Evolutionary conservation across 768 basidiomycete species (phyloP).

Genomic region (Suillus ampliporus): DNA sequence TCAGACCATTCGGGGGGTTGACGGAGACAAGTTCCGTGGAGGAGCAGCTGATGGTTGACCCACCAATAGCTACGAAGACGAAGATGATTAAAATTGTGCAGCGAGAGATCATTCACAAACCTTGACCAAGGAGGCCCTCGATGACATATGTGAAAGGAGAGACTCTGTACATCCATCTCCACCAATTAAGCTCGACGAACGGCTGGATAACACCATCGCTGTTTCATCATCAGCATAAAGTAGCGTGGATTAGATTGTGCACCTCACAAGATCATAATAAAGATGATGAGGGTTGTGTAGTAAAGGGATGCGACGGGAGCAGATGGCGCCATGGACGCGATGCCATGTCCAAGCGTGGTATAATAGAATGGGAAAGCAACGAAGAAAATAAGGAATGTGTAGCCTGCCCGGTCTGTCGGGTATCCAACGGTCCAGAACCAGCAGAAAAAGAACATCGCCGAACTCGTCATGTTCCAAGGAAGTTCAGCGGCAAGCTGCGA

Average conservation of each 20-base stretch:
- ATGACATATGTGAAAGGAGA: slow-evolving; percentile 64
- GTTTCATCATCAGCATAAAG: slow-evolving; percentile 18
- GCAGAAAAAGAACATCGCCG: slow-evolving; percentile 62
- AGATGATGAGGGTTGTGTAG: slow-evolving; percentile 63
- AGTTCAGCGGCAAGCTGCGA: slow-evolving; percentile 60
- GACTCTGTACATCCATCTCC: slow-evolving; percentile 70
- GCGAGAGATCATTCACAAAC: slow-evolving; percentile 39
- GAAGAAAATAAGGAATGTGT: slow-evolving; percentile 58
- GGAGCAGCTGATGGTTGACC: slow-evolving; percentile 66
- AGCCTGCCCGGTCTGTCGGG: slow-evolving; percentile 55
- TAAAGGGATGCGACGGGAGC: slow-evolving; percentile 64
- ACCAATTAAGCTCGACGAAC: slow-evolving; percentile 63
- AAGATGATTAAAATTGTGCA: background rate
- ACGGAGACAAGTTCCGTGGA: slow-evolving; percentile 74
- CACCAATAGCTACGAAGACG: slow-evolving; percentile 45
- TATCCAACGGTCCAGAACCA: slow-evolving; percentile 78
- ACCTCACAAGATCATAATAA: slow-evolving; percentile 58
- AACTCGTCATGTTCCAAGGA: slow-evolving; percentile 65
- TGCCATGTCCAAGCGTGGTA: slow-evolving; percentile 62
- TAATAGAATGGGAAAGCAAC: slow-evolving; percentile 65
- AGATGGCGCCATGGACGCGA: slow-evolving; percentile 64
- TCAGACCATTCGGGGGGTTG: slow-evolving; percentile 74
- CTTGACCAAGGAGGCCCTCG: slow-evolving; percentile 48
- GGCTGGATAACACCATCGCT: slow-evolving; percentile 71
- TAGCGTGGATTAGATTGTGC: background rate